Evolutionary conservation across 352 stramenopile species (phyloP).

Genomic region (Globisporangium perplexum): DNA sequence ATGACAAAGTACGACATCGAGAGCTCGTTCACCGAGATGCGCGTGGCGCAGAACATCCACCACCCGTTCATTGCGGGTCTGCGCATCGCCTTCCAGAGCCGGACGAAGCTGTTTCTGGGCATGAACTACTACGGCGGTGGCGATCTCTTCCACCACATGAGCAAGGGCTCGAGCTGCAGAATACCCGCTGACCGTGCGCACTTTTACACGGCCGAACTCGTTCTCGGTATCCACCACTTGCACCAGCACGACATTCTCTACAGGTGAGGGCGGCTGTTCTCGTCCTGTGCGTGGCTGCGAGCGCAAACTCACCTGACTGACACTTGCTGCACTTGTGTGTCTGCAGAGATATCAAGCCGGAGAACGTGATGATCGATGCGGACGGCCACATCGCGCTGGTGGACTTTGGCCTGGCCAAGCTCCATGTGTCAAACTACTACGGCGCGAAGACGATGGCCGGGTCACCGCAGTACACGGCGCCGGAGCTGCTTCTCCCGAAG

Average conservation of each 20-base stretch:
- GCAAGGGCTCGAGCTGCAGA: constrained; percentile 79
- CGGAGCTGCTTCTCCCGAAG: constrained; percentile 78
- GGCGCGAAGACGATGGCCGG: constrained; percentile 87
- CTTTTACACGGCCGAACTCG: constrained; percentile 93
- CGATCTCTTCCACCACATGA: constrained; percentile 88
- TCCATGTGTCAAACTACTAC: constrained; percentile 89
- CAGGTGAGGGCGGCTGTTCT: constrained; percentile 26
- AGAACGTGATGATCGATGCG: constrained; percentile 95
- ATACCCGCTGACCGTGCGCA: constrained; percentile 79
- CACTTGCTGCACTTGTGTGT: background rate
- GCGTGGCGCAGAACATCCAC: constrained; percentile 84
- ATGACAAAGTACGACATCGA: constrained; percentile 90
- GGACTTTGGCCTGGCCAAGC: constrained; percentile 93
- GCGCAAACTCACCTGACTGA: background rate
- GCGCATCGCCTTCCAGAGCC: constrained; percentile 84
- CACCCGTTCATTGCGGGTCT: constrained; percentile 85
- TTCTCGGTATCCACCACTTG: constrained; percentile 90
- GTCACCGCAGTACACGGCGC: constrained; percentile 84
- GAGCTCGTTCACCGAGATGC: constrained; percentile 87
- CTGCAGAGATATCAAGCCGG: constrained; percentile 92
- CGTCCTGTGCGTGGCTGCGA: background rate
- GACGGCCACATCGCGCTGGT: constrained; percentile 94
- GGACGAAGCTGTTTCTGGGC: constrained; percentile 81
- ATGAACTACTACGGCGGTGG: constrained; percentile 88
- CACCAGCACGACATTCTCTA: constrained; percentile 95